Evolutionary conservation across 768 basidiomycete genomes (phyloP).

Genomic region (Coprinopsis strossmayeri): DNA sequence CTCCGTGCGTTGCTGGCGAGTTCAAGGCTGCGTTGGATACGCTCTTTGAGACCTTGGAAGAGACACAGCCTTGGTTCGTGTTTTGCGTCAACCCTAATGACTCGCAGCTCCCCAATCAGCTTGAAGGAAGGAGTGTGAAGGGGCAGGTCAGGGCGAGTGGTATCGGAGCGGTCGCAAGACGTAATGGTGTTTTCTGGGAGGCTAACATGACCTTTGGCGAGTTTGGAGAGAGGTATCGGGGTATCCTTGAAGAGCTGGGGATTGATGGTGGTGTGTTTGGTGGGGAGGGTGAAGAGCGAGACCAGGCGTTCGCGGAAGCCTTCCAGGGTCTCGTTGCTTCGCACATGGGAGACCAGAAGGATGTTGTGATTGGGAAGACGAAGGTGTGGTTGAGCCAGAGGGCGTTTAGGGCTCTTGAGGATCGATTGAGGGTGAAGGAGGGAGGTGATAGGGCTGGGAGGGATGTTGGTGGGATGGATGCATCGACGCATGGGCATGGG

Average conservation of each 20-base stretch:
- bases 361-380: slow-evolving; percentile 75
- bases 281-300: slow-evolving; percentile 35
- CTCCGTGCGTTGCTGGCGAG: slow-evolving; percentile 81
- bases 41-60: slow-evolving; percentile 81
- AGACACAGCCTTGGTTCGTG: slow-evolving; percentile 86
- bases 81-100: slow-evolving; percentile 96
- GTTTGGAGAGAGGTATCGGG: slow-evolving; percentile 77
- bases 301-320: slow-evolving; percentile 28
- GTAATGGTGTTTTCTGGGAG: slow-evolving; percentile 54
- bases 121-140: slow-evolving; percentile 88
- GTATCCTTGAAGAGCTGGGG: slow-evolving; percentile 51
- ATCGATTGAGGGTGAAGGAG: slow-evolving; percentile 58
- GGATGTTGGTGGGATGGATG: background rate
- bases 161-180: slow-evolving; percentile 67
- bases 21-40: slow-evolving; percentile 81
- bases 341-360: slow-evolving; percentile 36
- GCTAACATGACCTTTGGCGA: slow-evolving; percentile 82
- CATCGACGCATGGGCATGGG: background rate
- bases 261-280: slow-evolving; percentile 54
- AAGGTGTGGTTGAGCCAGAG: slow-evolving; percentile 88
- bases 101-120: slow-evolving; percentile 87
- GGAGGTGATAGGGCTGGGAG: background rate
- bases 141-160: slow-evolving; percentile 84
- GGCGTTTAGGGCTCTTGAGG: slow-evolving; percentile 86
- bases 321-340: background rate